Conservation (phyloP, 305 asterid genomes). For the Salvia sclarea region DNA sequence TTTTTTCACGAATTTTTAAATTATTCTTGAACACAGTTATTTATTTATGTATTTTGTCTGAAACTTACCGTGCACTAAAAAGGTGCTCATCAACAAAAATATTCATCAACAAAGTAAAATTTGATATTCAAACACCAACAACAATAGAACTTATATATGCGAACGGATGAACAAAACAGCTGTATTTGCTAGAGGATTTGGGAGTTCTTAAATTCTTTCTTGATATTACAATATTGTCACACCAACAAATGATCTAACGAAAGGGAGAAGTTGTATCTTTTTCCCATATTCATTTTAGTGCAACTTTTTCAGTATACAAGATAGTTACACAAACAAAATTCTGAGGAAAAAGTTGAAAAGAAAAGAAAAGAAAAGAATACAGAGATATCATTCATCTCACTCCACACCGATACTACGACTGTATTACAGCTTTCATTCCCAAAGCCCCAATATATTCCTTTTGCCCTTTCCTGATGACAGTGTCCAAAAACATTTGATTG, state of each 20-base stretch:
- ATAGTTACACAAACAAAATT: constrained; percentile 9
- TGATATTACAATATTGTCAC: not conserved
- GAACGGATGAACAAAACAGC: too few relatives aligned
- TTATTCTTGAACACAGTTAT: too few relatives aligned
- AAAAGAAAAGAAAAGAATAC: constrained; percentile 1
- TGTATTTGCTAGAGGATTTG: not conserved
- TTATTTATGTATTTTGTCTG: too few relatives aligned
- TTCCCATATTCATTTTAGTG: not conserved
- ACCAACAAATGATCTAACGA: not conserved
- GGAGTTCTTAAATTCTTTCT: not conserved
- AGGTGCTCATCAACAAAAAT: too few relatives aligned
- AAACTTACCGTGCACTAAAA: too few relatives aligned
- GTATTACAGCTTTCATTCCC: constrained; percentile 28
- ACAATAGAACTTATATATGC: too few relatives aligned
- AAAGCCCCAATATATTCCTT: constrained; percentile 23
- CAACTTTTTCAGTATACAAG: constrained; percentile 19
- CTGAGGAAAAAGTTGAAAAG: not conserved
- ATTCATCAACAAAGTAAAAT: not conserved
- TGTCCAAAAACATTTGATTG: constrained; percentile 19
- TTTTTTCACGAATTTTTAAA: too few relatives aligned
- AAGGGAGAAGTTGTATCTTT: constrained; percentile 1
- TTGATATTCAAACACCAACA: not conserved
- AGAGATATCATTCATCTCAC: constrained; percentile 21
- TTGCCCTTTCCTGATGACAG: constrained; percentile 13
- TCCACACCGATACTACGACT: constrained; percentile 28